Percentiles rank a stretch among this genome's conserved stretches.
Evolutionary conservation across 2,329 filamentous ascomycete genomes (phyloP).

Genomic region (Cordyceps cateniannulata): DNA sequence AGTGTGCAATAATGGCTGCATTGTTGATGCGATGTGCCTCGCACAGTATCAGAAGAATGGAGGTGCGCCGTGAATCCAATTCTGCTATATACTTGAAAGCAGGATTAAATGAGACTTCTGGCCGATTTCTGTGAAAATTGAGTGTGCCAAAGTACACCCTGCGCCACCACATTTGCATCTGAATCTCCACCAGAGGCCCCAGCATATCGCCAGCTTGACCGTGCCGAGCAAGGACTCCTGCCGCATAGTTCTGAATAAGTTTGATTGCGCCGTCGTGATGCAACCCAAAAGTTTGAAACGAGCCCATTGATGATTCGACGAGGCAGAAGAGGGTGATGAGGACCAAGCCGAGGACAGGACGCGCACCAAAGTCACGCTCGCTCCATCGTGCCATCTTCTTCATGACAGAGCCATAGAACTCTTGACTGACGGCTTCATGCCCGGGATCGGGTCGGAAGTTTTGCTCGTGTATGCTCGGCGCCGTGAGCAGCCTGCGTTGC

Average conservation of each 20-base stretch:
- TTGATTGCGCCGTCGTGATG: constrained; percentile 13
- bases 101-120: not conserved
- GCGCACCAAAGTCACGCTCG: constrained; percentile 8
- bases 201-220: constrained; percentile 6
- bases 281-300: constrained; percentile 16
- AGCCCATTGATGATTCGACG: constrained; percentile 20
- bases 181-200: constrained; percentile 15
- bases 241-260: not conserved
- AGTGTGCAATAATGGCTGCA: constrained; percentile 9
- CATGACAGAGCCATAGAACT: constrained; percentile 13
- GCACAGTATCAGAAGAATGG: constrained; percentile 10
- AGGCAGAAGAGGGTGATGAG: constrained; percentile 19
- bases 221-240: not conserved
- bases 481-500: not conserved
- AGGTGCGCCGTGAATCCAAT: not conserved
- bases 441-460: constrained; percentile 8
- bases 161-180: constrained; percentile 22
- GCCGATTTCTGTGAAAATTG: constrained; percentile 11
- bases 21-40: constrained; percentile 13
- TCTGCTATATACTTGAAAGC: not conserved
- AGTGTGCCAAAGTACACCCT: constrained; percentile 18
- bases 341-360: constrained; percentile 10
- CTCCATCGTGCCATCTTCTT: constrained; percentile 12
- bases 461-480: not conserved
- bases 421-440: constrained; percentile 13